Evolutionary conservation across 805 yeast species (phyloP), one percentile per base, ranked within the genome.

Genomic region (Zygoascus tannicola): DNA sequence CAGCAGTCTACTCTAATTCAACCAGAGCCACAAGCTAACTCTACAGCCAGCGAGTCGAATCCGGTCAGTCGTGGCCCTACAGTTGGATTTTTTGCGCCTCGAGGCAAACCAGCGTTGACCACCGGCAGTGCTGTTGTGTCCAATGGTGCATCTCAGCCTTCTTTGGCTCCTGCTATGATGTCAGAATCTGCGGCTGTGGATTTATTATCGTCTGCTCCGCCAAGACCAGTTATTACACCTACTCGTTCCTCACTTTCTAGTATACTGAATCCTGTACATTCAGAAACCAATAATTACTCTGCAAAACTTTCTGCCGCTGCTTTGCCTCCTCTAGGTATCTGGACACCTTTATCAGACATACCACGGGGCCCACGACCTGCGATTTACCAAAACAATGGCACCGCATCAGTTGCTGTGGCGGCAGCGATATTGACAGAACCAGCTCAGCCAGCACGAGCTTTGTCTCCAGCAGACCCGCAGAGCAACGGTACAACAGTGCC

Each of bases 141-240:
- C 12, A 12, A 7, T 12, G 30, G 30, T 8, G 12, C 7, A 7
- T 7, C 30, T 12, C 7, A 26, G 12, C 30, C 30, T 7, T 7
- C 7, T 7, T 12, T 26, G 10, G 30, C 10, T 26, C 30, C 30
- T 26, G 12, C 10, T 12, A 8, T 26, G 30, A 7, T 12, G 7
- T 7, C 12, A 26, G 30, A 26, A 12, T 7, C 30, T 26, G 30
- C 30, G 7, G 30, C 30, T 26, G 30, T 26, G 30, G 12, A 26
- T 35, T 14, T 22, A 40, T 22, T 10, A 22, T 33, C 7, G n/a
- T 32, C 22, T 10, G 12, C 22, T 5, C 46, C 49, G 5, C 52
- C 50, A 14, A 44, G 56, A 10, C 56, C 56, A 4, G 46, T 50
- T n/a, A 40, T 52, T 18, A 49, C 41, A 8, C 50, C 56, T 12